These are phyloP conservation scores for Phytophthora ohioensis DNA, from an alignment of 352 stramenopile genomes.

Conservation along the genomic window DNA sequence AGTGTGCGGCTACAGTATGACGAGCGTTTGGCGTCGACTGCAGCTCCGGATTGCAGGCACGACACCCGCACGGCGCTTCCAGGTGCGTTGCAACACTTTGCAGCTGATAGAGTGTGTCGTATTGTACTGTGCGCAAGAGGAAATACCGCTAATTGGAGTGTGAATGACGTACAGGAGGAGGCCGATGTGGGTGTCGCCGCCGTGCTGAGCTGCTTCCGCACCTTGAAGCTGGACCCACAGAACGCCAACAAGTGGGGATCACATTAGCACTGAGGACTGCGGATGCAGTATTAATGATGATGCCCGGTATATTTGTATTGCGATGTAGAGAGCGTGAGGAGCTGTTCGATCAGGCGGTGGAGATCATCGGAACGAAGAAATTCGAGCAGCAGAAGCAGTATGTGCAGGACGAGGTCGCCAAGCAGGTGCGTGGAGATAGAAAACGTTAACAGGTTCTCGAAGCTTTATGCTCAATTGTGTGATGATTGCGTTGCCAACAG, in stretches of 20 bases:
- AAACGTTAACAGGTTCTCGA: background rate
- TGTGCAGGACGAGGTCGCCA: slow-evolving; percentile 66
- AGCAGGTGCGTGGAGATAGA: slow-evolving; percentile 49
- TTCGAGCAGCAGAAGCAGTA: slow-evolving; percentile 86
- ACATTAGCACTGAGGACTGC: background rate
- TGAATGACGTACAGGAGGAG: slow-evolving; percentile 64
- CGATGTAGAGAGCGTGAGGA: slow-evolving; percentile 65
- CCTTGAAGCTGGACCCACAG: slow-evolving; percentile 56
- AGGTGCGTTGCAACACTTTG: slow-evolving; percentile 45
- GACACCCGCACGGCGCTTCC: slow-evolving; percentile 82
- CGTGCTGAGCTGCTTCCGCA: slow-evolving; percentile 82
- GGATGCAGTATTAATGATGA: background rate
- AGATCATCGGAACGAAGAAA: slow-evolving; percentile 74
- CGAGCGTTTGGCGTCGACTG: slow-evolving; percentile 72
- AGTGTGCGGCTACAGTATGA: slow-evolving; percentile 48
- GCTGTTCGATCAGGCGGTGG: slow-evolving; percentile 81
- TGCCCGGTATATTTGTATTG: background rate
- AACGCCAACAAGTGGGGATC: slow-evolving; percentile 57
- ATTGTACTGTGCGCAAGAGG: background rate
- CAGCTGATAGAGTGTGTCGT: background rate
- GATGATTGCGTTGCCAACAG: slow-evolving; percentile 21
- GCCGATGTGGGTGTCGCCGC: slow-evolving; percentile 79
- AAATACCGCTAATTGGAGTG: slow-evolving; percentile 3
- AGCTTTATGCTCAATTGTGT: slow-evolving; percentile 1
- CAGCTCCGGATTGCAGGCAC: slow-evolving; percentile 83